These are phyloP conservation scores for Moringa oleifera DNA, from an alignment of 345 rosid genomes.

Conservation along the genomic window DNA sequence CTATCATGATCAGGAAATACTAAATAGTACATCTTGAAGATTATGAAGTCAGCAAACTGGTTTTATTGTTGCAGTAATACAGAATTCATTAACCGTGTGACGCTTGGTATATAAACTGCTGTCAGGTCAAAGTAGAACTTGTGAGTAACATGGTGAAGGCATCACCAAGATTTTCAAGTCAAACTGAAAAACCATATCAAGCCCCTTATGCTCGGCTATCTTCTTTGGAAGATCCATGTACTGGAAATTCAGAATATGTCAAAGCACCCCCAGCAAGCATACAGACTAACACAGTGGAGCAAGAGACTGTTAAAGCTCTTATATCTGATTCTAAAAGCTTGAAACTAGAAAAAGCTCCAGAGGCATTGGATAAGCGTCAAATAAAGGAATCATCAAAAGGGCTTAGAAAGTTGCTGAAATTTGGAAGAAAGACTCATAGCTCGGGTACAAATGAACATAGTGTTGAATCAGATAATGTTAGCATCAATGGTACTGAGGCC, in stretches of 20 bases:
- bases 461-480: slow-evolving; percentile 27
- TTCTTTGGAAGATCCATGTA: slow-evolving; percentile 67
- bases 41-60: neutral
- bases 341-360: slow-evolving; percentile 56
- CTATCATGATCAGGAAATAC: too few relatives aligned
- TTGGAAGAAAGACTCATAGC: slow-evolving; percentile 61
- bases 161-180: slow-evolving; percentile 33
- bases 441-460: slow-evolving; percentile 42
- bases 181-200: slow-evolving; percentile 49
- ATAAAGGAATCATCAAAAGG: slow-evolving; percentile 68
- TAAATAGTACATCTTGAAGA: too few relatives aligned
- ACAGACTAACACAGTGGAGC: slow-evolving; percentile 23
- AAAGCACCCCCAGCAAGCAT: slow-evolving; percentile 45
- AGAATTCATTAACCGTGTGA: slow-evolving; percentile 15
- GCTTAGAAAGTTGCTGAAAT: slow-evolving; percentile 59
- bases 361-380: slow-evolving; percentile 50
- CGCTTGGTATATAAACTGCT: slow-evolving; percentile 13
- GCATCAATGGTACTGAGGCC: slow-evolving; percentile 26
- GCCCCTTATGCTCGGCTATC: slow-evolving; percentile 77
- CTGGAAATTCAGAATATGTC: slow-evolving; percentile 44
- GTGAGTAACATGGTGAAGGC: slow-evolving; percentile 32
- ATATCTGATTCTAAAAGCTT: slow-evolving; percentile 32
- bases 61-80: slow-evolving; percentile 5
- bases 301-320: slow-evolving; percentile 39
- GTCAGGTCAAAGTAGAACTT: slow-evolving; percentile 43